Evolutionary conservation across 2,329 filamentous ascomycete species (phyloP), one percentile per base, ranked within the genome.

Genomic region (Domatiomyces globalis): DNA sequence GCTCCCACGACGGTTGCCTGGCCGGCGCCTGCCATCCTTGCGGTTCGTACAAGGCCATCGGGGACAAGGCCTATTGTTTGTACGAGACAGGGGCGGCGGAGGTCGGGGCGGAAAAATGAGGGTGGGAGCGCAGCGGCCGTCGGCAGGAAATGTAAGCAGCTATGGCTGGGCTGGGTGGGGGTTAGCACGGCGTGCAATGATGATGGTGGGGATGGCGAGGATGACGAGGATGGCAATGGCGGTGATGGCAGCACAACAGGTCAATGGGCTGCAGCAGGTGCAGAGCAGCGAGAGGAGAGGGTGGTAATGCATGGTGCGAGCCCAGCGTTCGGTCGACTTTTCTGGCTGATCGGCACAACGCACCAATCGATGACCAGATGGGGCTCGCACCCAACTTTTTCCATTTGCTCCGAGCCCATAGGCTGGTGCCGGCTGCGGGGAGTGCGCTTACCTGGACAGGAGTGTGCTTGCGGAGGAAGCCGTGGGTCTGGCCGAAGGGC

Each of bases 21-120:
- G 74, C 72, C 58, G 78, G 72, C 56, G 77, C 75, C 56, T 79
- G 73, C 78, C 80, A 83, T 63, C 71, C 67, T 61, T 79, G 77
- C 64, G 80, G 77, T 67, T 84, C 81, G 72, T 84, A 85, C 69
- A 81, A 85, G 61, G 81, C 77, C 79, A 84, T 84, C 9, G 29
- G 52, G 25, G 17, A 10, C 17, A 39, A 39, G 33, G 33, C 5
- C 33, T 39, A 15, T 39, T 15, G 33, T 10, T 15, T 10, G 12
- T 39, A 39, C 12, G 33, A 15, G 33, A 39, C 33, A 5, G 8
- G 33, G 12, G 33, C 4, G 33, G 33, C 33, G 8, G 33, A 39
- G 33, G 9, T 7, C 10, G 7, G 33, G 33, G 15, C 4, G 10
- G 33, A 15, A 39, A 39, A 39, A 39, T 15, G 15, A 15, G 15